Evolutionary conservation across 257 asterid genomes (phyloP).

Genomic region (Gardenia jasminoides): DNA sequence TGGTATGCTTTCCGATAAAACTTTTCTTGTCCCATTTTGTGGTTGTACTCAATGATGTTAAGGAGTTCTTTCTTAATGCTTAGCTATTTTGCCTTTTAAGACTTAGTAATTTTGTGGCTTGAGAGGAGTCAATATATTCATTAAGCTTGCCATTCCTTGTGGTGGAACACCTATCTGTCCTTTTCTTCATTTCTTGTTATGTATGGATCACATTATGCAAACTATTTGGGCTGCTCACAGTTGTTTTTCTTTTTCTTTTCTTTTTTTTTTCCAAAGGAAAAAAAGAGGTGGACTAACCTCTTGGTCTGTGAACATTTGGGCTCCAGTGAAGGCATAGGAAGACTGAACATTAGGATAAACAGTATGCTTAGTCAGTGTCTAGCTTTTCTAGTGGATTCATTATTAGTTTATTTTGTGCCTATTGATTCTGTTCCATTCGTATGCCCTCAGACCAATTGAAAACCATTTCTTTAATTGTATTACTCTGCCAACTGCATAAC

Average conservation of each 20-base stretch:
- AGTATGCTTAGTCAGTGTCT: not conserved
- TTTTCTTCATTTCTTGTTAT: too few species aligned
- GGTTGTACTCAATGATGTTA: not conserved
- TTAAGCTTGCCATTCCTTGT: not conserved
- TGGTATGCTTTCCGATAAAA: conserved; percentile 46
- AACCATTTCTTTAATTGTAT: not conserved
- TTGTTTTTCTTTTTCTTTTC: not conserved
- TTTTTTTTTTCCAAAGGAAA: too few species aligned
- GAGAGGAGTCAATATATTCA: not conserved
- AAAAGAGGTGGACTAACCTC: not conserved
- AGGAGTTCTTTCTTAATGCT: not conserved
- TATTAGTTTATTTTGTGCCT: not conserved
- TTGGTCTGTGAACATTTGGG: not conserved
- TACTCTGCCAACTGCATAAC: not conserved
- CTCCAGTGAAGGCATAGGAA: not conserved
- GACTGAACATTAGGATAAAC: not conserved
- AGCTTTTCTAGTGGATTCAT: not conserved
- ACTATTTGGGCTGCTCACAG: not conserved
- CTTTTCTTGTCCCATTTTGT: not conserved
- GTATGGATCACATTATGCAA: not conserved
- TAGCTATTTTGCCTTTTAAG: not conserved
- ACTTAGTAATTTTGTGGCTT: not conserved
- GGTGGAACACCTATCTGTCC: not conserved
- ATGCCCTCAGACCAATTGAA: not conserved
- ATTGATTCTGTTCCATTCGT: too few species aligned